Evolutionary conservation across 768 basidiomycete species (phyloP), one percentile per base, ranked within the genome.

Genomic region (Rhizopogon vulgaris): DNA sequence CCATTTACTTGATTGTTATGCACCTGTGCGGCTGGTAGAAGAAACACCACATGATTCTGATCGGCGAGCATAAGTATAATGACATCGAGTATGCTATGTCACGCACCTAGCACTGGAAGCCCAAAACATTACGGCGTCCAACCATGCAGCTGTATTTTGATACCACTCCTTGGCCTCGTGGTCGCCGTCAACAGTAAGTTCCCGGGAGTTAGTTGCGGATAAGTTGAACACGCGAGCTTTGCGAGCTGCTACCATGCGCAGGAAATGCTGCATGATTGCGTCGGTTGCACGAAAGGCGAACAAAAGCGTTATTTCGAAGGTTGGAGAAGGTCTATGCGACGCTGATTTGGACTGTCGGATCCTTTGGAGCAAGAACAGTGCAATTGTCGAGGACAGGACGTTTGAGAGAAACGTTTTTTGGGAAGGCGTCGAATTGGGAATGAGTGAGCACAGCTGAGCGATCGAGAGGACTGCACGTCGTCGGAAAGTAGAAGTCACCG

Each of bases 11-110:
- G 42, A 17, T 36, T 34, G 18, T 27, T 14, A 56, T 59, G 45
- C 61, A 88, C 86, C 84, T 79, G 56, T 79, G 71, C 4, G 88
- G 87, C 60, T 84, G 73, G 59, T 91, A 90, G 63, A 88, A 84
- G 66, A 87, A 91, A 59, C 88, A 90, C 89, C 89, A 90, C 87
- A 90, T 90, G 49, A 90, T 89, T 60, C 89, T 90, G 22, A 32
- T 62, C 39, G 18, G 50, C 37, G 9, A 46, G 10, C n/a, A 24
- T 49, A 45, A 22, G 6, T 15, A 8, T 8, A 10, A 24, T 9
- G 14, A 34, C 14, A 46, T 10, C 4, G 22, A 46, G 32, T 9
- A 46, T 46, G 18, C 45, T 24, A 8, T 4, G 10, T 40, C 36
- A 65, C 73, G 28, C 54, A 88, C 88, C 88, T 82, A 30, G 87